Evolutionary conservation across 2,329 filamentous ascomycete genomes (phyloP).

Genomic region (Trichothecium sympodiale): DNA sequence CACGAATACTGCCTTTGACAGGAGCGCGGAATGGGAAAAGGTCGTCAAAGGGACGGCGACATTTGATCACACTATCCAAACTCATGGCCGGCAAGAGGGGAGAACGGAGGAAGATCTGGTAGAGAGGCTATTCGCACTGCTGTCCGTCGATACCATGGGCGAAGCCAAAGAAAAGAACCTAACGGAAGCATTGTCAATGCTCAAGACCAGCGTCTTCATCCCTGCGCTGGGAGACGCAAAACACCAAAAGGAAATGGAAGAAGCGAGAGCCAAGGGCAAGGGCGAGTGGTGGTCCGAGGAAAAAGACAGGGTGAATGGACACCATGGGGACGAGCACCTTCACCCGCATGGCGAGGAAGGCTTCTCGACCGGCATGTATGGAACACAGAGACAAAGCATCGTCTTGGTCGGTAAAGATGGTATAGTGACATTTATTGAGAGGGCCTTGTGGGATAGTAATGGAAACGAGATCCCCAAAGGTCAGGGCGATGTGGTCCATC

Average conservation of each 20-base stretch:
- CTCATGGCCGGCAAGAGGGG: background rate
- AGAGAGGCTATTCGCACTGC: constrained; percentile 38
- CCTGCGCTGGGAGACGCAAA: constrained; percentile 41
- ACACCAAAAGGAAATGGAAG: constrained; percentile 32
- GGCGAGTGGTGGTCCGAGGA: constrained; percentile 27
- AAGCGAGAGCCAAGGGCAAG: constrained; percentile 24
- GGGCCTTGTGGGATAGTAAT: constrained; percentile 47
- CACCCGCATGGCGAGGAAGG: constrained; percentile 12
- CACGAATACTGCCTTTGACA: constrained; percentile 50
- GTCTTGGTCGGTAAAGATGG: constrained; percentile 53
- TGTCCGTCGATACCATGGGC: constrained; percentile 48
- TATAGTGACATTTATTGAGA: constrained; percentile 47
- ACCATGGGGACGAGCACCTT: background rate
- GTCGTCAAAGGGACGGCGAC: constrained; percentile 22
- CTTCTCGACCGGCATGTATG: constrained; percentile 50
- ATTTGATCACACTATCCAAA: constrained; percentile 3
- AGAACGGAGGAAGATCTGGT: constrained; percentile 35
- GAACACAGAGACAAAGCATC: constrained; percentile 54
- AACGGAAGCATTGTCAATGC: constrained; percentile 38
- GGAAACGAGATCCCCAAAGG: constrained; percentile 43
- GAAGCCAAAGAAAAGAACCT: constrained; percentile 29
- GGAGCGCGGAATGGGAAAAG: constrained; percentile 49
- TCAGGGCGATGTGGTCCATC: constrained; percentile 42
- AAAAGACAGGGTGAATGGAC: constrained; percentile 15
- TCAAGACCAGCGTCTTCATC: constrained; percentile 52